These are phyloP conservation scores for Yamadazyma jaroonii DNA, from an alignment of 1,139 yeast species.

Conservation along the genomic window DNA sequence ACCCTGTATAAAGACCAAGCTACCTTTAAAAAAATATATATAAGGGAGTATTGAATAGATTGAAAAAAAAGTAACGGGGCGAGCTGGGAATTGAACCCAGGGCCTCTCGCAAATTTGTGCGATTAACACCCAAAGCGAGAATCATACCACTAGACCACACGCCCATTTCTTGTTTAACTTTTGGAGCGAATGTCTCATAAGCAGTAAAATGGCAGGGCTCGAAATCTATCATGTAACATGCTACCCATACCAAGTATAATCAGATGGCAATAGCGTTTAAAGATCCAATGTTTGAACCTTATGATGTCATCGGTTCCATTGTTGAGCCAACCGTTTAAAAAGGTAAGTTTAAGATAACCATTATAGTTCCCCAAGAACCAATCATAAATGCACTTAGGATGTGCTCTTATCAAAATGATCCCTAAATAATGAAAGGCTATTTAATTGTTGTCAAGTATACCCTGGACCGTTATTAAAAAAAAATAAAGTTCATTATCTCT, in stretches of 20 bases:
- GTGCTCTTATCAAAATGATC: not conserved
- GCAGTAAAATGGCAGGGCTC: too few relatives aligned
- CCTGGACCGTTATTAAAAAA: too few relatives aligned
- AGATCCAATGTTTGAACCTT: too few relatives aligned
- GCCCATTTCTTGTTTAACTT: conserved; percentile 11
- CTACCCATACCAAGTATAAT: too few relatives aligned
- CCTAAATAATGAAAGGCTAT: not conserved
- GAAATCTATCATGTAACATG: too few relatives aligned
- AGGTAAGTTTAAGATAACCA: conserved; percentile 3
- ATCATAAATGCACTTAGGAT: not conserved
- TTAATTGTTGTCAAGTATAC: too few relatives aligned
- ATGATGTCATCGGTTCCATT: too few relatives aligned
- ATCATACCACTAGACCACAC: conserved; percentile 27
- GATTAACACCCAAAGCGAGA: conserved; percentile 23
- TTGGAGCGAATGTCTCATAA: too few relatives aligned
- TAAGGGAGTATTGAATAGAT: not conserved
- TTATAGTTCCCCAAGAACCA: not conserved
- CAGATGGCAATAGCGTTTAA: too few relatives aligned
- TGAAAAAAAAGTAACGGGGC: conserved; percentile 11
- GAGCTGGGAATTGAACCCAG: conserved; percentile 20
- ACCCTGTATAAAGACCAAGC: too few relatives aligned
- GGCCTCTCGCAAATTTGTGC: conserved; percentile 17
- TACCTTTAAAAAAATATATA: not conserved
- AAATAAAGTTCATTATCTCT: too few relatives aligned
- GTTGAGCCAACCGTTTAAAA: not conserved